A percentile compares a stretch with the other conserved stretches of the same genome.
These are phyloP conservation scores for Tilletia horrida DNA, from an alignment of 1,284 basidiomycete genomes.

Conservation along the genomic window DNA sequence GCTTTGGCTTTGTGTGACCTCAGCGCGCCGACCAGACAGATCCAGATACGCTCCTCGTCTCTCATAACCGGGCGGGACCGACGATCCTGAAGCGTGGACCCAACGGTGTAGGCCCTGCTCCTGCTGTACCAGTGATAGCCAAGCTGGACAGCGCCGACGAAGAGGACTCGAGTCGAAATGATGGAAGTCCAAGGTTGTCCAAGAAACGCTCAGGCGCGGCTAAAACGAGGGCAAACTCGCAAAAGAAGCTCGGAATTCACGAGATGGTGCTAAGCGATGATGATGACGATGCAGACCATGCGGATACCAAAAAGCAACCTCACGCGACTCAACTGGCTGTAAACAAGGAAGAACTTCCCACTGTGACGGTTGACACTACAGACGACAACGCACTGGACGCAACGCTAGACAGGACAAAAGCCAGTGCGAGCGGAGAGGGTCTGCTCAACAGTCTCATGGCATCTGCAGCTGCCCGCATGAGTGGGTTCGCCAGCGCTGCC, in stretches of 20 bases:
- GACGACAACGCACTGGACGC: too few relatives aligned
- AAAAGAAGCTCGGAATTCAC: constrained; percentile 7
- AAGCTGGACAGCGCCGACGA: constrained; percentile 6
- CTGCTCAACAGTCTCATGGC: constrained; percentile 11
- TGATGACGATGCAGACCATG: neutral
- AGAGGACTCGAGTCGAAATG: neutral
- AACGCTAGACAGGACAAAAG: too few relatives aligned
- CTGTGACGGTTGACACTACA: too few relatives aligned
- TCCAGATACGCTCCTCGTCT: constrained; percentile 9
- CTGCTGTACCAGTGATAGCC: neutral
- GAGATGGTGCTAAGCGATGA: constrained; percentile 11
- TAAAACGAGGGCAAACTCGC: neutral
- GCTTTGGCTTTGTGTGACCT: neutral
- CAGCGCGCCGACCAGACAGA: constrained; percentile 16
- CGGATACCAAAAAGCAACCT: neutral
- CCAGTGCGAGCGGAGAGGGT: neutral
- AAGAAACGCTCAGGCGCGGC: neutral
- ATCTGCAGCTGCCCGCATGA: neutral
- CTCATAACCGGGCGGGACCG: constrained; percentile 4
- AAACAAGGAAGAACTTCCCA: too few relatives aligned
- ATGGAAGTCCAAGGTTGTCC: neutral
- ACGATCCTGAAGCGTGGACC: neutral
- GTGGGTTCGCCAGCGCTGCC: constrained; percentile 3
- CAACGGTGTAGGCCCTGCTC: neutral
- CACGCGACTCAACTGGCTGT: too few relatives aligned